These are phyloP conservation scores for Venturia pyrina DNA, from an alignment of 2,329 filamentous ascomycete species.

Conservation along the genomic window DNA sequence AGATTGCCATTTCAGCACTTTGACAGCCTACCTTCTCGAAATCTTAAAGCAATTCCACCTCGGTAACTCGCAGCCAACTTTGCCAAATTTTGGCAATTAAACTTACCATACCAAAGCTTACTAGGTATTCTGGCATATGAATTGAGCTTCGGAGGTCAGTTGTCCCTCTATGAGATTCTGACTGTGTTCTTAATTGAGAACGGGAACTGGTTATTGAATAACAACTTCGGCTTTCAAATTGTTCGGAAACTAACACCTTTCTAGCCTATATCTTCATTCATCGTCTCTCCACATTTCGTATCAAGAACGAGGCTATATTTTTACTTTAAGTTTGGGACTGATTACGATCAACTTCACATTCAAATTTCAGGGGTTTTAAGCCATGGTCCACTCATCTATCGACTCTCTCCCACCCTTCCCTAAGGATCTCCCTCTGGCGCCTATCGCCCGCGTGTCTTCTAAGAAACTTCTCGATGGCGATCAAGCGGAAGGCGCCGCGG, in stretches of 20 bases:
- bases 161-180: too few species aligned
- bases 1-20: not conserved
- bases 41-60: not conserved
- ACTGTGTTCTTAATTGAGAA: too few species aligned
- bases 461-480: conserved; percentile 28
- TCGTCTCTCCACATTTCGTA: not conserved
- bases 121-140: too few species aligned
- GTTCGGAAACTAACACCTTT: not conserved
- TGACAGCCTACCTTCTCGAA: not conserved
- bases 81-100: too few species aligned
- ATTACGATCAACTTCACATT: too few species aligned
- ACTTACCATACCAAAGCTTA: too few species aligned
- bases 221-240: not conserved
- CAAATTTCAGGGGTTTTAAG: too few species aligned
- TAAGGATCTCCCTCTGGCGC: conserved; percentile 28
- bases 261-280: not conserved
- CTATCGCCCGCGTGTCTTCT: conserved; percentile 32
- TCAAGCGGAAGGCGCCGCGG: not conserved
- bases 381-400: conserved; percentile 4
- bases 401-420: conserved; percentile 29
- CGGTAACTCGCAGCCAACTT: too few species aligned
- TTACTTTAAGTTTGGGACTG: not conserved
- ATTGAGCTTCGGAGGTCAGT: too few species aligned
- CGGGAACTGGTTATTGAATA: not conserved
- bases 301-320: not conserved